Evolutionary conservation across 805 yeast genomes (phyloP), one percentile per base, ranked within the genome.

Genomic region (Blastobotrys muscicola): DNA sequence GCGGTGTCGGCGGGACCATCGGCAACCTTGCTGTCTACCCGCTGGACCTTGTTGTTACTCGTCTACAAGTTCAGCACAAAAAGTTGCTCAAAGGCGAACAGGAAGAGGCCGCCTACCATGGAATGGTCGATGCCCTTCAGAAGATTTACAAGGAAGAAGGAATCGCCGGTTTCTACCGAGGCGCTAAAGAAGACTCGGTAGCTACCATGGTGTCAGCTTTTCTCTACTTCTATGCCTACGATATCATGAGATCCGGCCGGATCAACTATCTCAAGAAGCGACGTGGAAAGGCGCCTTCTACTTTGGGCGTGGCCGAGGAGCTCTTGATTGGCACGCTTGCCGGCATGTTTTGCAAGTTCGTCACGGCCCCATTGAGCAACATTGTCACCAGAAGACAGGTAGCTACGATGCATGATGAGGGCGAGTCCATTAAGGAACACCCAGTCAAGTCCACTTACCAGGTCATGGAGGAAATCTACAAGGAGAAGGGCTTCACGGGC

Each of bases 141-240:
- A 78, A 74, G 53, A 86, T 87, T 77, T 77, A 76, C 56, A 58
- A 60, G 43, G 72, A 75, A 45, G 95, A 85, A 59, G 96, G 96
- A 3, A 14, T 81, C 2, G 56, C 67, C 35, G 83, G 83, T 10
- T 80, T 87, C 50, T 86, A 86, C 59, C 74, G 85, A 37, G 96
- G 96, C 4, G 69, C 86, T 9, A 71, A 82, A 8, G 94, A 51
- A 26, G 62, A 58, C 41, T 46, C 58, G 2, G 43, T 57, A 3
- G 60, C 61, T 10, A 52, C 59, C n/a, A 44, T 51, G 45, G 42
- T 54, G 26, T 58, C 59, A 36, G 55, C 63, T 12, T 59, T 59
- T 41, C 51, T 60, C 30, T 60, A 60, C 51, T 60, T 60, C 46
- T 59, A 48, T 40, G 58, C 59, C 38, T 60, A 60, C 48, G 63